These are phyloP conservation scores for Rubus parviflorus DNA, from an alignment of 306 rosid genomes.

Conservation along the genomic window DNA sequence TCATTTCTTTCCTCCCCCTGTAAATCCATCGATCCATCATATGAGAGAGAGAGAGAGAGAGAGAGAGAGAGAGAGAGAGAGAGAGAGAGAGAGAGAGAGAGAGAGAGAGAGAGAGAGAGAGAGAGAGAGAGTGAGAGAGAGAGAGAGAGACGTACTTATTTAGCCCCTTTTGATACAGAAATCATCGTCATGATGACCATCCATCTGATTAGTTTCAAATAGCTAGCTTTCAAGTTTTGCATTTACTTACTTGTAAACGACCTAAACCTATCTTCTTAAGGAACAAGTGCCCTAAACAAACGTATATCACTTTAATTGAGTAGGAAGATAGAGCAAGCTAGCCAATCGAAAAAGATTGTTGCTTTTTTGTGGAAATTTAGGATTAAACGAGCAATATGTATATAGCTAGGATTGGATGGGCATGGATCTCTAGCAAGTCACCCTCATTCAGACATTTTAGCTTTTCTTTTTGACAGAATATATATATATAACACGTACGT, in stretches of 20 bases:
- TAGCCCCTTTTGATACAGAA: neutral
- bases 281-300: conserved; percentile 38
- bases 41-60: no score
- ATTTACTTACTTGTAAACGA: neutral
- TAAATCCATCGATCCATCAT: no score
- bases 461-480: neutral
- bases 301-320: conserved; percentile 29
- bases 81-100: no score
- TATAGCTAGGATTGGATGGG: neutral
- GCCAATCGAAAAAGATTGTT: conserved; percentile 16
- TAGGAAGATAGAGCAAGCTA: conserved; percentile 21
- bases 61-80: no score
- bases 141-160: no score
- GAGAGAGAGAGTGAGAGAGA: no score
- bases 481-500: neutral
- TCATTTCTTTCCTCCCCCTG: no score
- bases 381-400: neutral
- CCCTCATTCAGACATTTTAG: neutral
- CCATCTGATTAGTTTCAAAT: neutral
- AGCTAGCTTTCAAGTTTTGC: neutral
- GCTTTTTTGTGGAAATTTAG: conserved; percentile 39
- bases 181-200: neutral
- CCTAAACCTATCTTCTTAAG: conserved; percentile 34
- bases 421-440: neutral
- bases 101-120: no score